Evolutionary conservation across 2,329 filamentous ascomycete genomes (phyloP).

Genomic region (Fonsecaea nubica): DNA sequence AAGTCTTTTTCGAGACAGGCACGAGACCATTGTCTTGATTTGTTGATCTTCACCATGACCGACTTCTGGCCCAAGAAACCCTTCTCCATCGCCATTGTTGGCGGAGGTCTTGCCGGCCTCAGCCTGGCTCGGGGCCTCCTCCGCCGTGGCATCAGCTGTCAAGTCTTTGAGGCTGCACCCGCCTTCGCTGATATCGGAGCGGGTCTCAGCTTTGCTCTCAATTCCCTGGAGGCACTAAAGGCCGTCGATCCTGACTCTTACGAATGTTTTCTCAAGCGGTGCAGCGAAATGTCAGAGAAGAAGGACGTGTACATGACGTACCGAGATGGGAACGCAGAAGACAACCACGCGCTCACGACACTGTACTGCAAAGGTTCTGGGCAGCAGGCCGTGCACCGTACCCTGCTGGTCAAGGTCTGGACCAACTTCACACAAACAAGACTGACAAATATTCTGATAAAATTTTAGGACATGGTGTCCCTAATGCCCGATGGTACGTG

Average conservation of each 20-base stretch:
- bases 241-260: slow-evolving; percentile 49
- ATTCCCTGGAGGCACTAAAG: slow-evolving; percentile 34
- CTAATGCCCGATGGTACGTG: slow-evolving; percentile 44
- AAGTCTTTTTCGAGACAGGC: not conserved
- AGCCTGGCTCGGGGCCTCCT: slow-evolving; percentile 46
- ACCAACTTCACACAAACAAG: not conserved
- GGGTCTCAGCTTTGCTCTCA: slow-evolving; percentile 19
- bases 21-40: not conserved
- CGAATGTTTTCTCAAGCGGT: slow-evolving; percentile 47
- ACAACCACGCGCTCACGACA: slow-evolving; percentile 4
- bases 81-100: slow-evolving; percentile 46
- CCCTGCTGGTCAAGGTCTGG: slow-evolving; percentile 5
- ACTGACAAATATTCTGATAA: not conserved
- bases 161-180: slow-evolving; percentile 37
- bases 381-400: slow-evolving; percentile 2
- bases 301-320: slow-evolving; percentile 11
- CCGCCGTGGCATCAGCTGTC: slow-evolving; percentile 43
- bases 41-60: not conserved
- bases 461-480: slow-evolving; percentile 2
- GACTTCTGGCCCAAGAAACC: slow-evolving; percentile 15
- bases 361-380: slow-evolving; percentile 14
- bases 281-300: slow-evolving; percentile 13
- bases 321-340: slow-evolving; percentile 6
- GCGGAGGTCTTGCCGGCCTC: slow-evolving; percentile 50
- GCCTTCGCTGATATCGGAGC: slow-evolving; percentile 31